Evolutionary conservation across 306 rosid genomes (phyloP).

Genomic region (Comarum palustre): DNA sequence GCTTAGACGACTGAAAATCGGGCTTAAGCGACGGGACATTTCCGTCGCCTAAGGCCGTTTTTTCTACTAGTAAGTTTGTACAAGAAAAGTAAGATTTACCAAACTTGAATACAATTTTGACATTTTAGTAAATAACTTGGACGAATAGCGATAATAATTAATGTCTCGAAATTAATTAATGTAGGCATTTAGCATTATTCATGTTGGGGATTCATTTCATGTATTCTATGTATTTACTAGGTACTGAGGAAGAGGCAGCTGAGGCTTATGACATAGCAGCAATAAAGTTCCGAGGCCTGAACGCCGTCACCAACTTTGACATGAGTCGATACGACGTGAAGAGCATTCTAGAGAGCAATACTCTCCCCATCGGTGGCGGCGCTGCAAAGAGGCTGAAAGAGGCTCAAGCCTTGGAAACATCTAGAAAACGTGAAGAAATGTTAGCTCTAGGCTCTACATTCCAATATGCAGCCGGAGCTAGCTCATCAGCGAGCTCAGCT

Average conservation of each 20-base stretch:
- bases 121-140: not conserved
- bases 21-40: too few species aligned
- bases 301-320: constrained; percentile 93
- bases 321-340: constrained; percentile 94
- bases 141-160: not conserved
- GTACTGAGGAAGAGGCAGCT: constrained; percentile 97
- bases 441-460: constrained; percentile 56
- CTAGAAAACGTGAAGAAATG: constrained; percentile 78
- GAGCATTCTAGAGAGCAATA: constrained; percentile 81
- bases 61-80: too few species aligned
- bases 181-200: not conserved
- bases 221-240: constrained; percentile 22
- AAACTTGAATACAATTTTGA: not conserved
- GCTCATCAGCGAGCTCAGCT: constrained; percentile 9
- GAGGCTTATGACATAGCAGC: constrained; percentile 99
- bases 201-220: not conserved
- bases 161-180: not conserved
- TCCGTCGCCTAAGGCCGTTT: too few species aligned
- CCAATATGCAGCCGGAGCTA: constrained; percentile 50
- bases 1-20: too few species aligned
- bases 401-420: constrained; percentile 87
- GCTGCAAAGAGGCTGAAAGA: constrained; percentile 89
- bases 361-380: constrained; percentile 92
- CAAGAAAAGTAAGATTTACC: not conserved
- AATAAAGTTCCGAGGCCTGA: constrained; percentile 84